Conservation (phyloP, 768 basidiomycete species). For the Naganishia kalamii region DNA sequence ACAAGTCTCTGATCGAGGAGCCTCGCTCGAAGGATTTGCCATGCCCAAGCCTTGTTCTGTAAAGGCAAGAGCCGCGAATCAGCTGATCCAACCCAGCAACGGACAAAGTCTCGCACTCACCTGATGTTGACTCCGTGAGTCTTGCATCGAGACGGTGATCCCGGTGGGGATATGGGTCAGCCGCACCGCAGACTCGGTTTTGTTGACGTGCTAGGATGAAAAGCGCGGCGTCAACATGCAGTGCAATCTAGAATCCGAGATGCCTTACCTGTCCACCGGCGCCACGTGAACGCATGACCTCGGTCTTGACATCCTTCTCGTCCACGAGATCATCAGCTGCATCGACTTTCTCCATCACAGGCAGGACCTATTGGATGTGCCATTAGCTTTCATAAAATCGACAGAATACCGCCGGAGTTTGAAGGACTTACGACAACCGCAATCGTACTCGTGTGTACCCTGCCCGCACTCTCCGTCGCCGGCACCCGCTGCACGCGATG, state of each 20-base stretch:
- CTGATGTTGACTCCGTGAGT: slow-evolving; percentile 92
- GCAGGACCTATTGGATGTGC: slow-evolving; percentile 63
- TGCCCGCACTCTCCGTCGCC: slow-evolving; percentile 75
- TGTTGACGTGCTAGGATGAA: slow-evolving; percentile 77
- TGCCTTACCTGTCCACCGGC: slow-evolving; percentile 84
- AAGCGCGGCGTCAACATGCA: too few species aligned
- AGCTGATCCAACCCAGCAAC: too few species aligned
- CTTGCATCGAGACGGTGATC: slow-evolving; percentile 95
- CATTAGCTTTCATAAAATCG: slow-evolving; percentile 1
- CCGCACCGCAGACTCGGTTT: slow-evolving; percentile 94
- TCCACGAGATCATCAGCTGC: slow-evolving; percentile 67
- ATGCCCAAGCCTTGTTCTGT: slow-evolving; percentile 88
- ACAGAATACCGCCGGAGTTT: not conserved
- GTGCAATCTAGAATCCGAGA: not conserved
- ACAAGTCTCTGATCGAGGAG: slow-evolving; percentile 73
- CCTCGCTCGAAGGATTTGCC: slow-evolving; percentile 77
- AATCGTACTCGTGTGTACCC: slow-evolving; percentile 87
- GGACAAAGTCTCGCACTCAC: too few species aligned
- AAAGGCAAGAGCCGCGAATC: not conserved
- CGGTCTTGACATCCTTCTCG: slow-evolving; percentile 72
- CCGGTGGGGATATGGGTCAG: slow-evolving; percentile 88
- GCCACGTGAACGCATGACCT: slow-evolving; percentile 94
- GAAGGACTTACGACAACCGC: slow-evolving; percentile 67
- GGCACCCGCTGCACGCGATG: slow-evolving; percentile 94
- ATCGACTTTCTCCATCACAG: slow-evolving; percentile 60